Base-by-base conservation (phyloP, 805 yeast genomes). In the Ogataea methanolica region DNA sequence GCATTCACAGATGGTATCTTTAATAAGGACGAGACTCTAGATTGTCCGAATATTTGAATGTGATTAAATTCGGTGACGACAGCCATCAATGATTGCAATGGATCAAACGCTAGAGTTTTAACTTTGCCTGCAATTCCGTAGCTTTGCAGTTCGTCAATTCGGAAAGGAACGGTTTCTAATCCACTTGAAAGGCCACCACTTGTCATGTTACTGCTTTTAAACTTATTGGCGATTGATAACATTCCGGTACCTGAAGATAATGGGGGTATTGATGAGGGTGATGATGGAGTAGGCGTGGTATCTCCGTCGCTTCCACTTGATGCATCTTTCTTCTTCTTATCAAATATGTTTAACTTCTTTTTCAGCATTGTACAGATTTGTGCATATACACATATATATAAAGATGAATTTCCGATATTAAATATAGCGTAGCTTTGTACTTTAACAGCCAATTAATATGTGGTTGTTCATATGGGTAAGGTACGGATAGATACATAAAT, bases 31-130 rank as follows among this genome's bases (percentile, higher is more conserved):
- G 85, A 85, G 9, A 90, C 96, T 45, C 85, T 81, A 38, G 83
- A 81, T 59, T 86, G 92, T 1, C 98, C 99, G 60, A 82, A 84
- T 5, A 94, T 84, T 53, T 87, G 83, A 15, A 94, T 73, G 40
- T 80, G 80, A 37, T 90, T 88, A 7, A 68, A 61, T 35, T 75
- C 81, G 0, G 96, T 89, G 3, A 90, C 84, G 0, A 89, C 70
- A 0, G 97, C 97, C 57, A 90, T 66, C 26, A 94, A 72, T 45
- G 94, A 80, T 65, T 94, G 99, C 1, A 88, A 82, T 3, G 96
- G 96, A 62, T 94, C 98, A 66, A 75, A 87, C 0, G 94, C 95
- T 36, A 82, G 61, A 0, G 88, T 80, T 34, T 79, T 69, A 8
- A 87, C 78, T 14, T 76, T 75, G 12, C 95, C 92, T 16, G 75